phyloP scores from a whole-genome alignment of 1,284 basidiomycete genomes.

The Cutaneotrichosporon sp. region DNA sequence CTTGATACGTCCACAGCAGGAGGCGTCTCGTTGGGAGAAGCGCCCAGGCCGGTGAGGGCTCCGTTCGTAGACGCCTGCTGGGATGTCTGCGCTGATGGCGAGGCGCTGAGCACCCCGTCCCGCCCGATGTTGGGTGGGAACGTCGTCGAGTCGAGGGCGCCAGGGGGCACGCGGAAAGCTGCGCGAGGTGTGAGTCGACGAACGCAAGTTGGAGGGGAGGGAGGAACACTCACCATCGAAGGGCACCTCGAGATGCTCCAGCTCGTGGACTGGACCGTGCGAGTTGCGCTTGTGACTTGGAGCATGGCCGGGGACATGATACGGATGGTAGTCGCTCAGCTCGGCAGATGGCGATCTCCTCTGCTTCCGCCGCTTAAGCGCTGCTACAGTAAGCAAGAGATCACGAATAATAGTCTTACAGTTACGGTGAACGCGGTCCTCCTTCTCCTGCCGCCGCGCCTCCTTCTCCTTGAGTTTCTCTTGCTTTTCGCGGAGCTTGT shows the following conservation, averaged over 20 bases:
- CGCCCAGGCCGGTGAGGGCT: neutral
- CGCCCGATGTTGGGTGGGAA: neutral
- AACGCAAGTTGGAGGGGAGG: no score
- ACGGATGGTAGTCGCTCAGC: conserved; percentile 12
- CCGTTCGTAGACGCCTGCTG: neutral
- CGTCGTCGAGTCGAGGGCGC: neutral
- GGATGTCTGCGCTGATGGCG: conserved; percentile 3
- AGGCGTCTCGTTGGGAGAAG: neutral
- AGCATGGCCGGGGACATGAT: neutral
- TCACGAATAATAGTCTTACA: neutral
- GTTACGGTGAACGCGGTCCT: conserved; percentile 6
- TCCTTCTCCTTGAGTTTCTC: conserved; percentile 59
- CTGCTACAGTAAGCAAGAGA: conserved; percentile 1
- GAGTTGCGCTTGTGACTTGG: conserved; percentile 9
- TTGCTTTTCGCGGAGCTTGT: conserved; percentile 63
- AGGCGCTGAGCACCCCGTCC: neutral
- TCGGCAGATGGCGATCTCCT: conserved; percentile 8
- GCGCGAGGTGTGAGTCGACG: neutral
- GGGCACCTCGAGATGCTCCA: conserved; percentile 2
- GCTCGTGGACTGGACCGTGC: neutral
- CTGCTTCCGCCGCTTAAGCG: conserved; percentile 2
- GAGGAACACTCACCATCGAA: conserved; percentile 2
- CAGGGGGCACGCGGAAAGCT: neutral
- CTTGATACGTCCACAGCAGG: neutral
- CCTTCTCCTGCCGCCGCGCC: conserved; percentile 8